phyloP scores from a whole-genome alignment of 1,284 basidiomycete genomes.

The Microbotryomycetes sp. region DNA sequence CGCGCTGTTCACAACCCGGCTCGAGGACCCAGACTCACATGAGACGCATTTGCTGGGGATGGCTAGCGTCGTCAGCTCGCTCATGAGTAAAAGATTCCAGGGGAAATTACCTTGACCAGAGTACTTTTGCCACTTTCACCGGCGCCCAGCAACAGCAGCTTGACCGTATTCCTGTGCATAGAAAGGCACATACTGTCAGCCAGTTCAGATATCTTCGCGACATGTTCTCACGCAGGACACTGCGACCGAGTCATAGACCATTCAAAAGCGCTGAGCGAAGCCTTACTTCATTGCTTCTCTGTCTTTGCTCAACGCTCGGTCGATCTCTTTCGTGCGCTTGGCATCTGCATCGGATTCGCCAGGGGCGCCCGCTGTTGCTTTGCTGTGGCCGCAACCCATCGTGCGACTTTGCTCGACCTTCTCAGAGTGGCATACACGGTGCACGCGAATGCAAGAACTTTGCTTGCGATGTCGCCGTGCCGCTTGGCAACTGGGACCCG shows the following conservation, averaged over 20 bases:
- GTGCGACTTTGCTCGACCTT: background rate
- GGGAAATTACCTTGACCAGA: background rate
- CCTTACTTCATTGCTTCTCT: background rate
- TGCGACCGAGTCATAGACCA: background rate
- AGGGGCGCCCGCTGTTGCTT: too few relatives aligned
- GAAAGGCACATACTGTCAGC: background rate
- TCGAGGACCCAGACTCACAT: background rate
- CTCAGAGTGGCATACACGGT: too few relatives aligned
- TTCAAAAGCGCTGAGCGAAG: too few relatives aligned
- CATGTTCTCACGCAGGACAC: background rate
- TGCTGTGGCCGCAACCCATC: background rate
- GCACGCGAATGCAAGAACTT: background rate
- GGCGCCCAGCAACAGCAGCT: background rate
- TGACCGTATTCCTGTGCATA: background rate
- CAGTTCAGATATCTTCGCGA: background rate
- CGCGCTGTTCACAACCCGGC: too few relatives aligned
- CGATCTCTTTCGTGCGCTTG: background rate
- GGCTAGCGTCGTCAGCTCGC: too few relatives aligned
- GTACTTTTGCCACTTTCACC: background rate
- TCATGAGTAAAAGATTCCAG: background rate
- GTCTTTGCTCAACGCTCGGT: background rate
- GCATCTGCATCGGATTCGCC: background rate
- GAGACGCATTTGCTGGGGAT: background rate
- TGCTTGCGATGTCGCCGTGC: background rate
- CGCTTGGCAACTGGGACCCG: too few relatives aligned